Evolutionary conservation across 192 early-diverging fungal genomes (phyloP), one percentile per base, ranked within the genome.

Genomic region (Kappamyces sp.): DNA sequence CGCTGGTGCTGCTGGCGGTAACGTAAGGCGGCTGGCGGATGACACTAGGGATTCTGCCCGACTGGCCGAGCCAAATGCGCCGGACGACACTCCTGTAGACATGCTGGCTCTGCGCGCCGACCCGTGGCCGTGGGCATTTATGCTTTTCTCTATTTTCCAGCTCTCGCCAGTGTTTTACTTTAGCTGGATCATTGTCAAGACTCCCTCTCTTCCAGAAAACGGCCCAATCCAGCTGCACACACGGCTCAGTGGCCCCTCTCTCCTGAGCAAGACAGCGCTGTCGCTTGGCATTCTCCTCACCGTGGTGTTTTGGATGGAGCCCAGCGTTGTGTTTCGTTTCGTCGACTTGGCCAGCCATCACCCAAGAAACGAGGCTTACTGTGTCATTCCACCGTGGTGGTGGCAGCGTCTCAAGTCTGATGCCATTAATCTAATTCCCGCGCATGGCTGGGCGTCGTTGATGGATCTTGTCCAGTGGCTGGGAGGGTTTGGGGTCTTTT

Each of bases 371-470:
- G 45, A 51, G 59, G 43, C 53, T 7, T 8, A 45, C 12, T 67
- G 65, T 39, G 61, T 57, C 12, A 62, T 73, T 51, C 71, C 65
- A 29, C 71, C 65, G 48, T 73, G 71, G 71, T 67, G 67, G 67
- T 66, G 64, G 58, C 36, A 57, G 42, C 22, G 22, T 22, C 22
- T 22, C 22, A 22, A 22, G 22, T 22, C 22, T 22, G 22, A 22
- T 22, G 22, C 22, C 22, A 22, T 22, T 22, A 47, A 63, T 9
- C 8, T 30, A n/a, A 1, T 14, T 53, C 4, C 40, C 9, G 60
- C 57, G 40, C 61, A 57, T 40, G 71, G 71, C 29, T 73, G 71
- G 71, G 71, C 71, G 30, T 60, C 54, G 6, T 59, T 35, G 57
- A 59, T 73, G 2, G 71, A 73, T 61, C 8, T 66, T 22, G 4